Conservation (phyloP, 345 rosid genomes). For the Limnanthes douglasii region DNA sequence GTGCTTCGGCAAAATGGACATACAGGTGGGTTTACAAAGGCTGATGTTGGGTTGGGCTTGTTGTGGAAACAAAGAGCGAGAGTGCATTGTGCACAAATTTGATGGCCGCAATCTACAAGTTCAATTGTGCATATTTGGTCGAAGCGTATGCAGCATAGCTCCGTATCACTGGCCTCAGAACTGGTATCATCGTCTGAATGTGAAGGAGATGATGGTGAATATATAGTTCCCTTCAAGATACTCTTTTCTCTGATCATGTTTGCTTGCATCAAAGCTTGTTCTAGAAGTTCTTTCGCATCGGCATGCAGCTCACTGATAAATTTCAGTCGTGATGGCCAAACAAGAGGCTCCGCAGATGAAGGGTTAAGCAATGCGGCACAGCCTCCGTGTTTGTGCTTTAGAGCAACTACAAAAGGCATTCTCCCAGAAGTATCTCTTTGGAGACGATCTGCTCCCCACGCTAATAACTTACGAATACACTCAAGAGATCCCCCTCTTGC, state of each 20-base stretch:
- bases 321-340: slow-evolving; percentile 96
- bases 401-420: slow-evolving; percentile 73
- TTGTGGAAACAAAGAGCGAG: slow-evolving; percentile 90
- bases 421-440: slow-evolving; percentile 94
- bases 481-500: slow-evolving; percentile 97
- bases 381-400: slow-evolving; percentile 60
- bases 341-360: slow-evolving; percentile 86
- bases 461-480: slow-evolving; percentile 75
- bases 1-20: slow-evolving; percentile 97
- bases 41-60: slow-evolving; percentile 89
- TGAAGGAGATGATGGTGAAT: slow-evolving; percentile 48
- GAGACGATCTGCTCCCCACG: slow-evolving; percentile 97
- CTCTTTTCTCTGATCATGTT: slow-evolving; percentile 76
- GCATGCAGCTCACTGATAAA: slow-evolving; percentile 86
- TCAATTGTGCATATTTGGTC: slow-evolving; percentile 93
- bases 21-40: slow-evolving; percentile 48
- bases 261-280: slow-evolving; percentile 77
- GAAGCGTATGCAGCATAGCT: slow-evolving; percentile 91
- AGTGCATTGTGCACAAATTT: slow-evolving; percentile 97
- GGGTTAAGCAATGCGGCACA: slow-evolving; percentile 90
- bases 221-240: slow-evolving; percentile 57
- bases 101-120: slow-evolving; percentile 87
- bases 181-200: slow-evolving; percentile 67
- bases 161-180: slow-evolving; percentile 75
- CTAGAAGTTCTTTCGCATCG: slow-evolving; percentile 71